Base-by-base conservation (phyloP, 495 filamentous ascomycete genomes). In the Bryoglossum gracile region DNA sequence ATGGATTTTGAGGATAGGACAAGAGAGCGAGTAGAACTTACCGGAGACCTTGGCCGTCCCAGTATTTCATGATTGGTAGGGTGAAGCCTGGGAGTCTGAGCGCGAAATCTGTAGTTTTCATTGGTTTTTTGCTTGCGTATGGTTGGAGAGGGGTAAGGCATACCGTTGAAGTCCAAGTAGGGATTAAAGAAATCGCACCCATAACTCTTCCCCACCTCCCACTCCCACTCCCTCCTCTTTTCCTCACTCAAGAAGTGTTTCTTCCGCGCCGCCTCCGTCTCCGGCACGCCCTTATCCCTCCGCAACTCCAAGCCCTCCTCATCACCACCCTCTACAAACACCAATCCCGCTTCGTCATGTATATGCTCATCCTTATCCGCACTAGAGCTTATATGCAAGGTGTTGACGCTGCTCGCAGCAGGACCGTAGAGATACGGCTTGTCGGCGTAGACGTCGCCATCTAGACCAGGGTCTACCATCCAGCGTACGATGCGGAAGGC, bases 361-460 rank as follows among this genome's bases (percentile, higher is more conserved):
- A 38, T 48, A 58, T 60, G 6, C 58, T 76, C 62, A 48, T 70
- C 62, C 25, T 40, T 53, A 1, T 39, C 54, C 0, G 87, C 86
- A n/a, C n/a, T n/a, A n/a, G n/a, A n/a, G n/a, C n/a, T n/a, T 14
- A 88, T 70, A 18, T 77, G 66, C 16, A 97, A 71, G 17, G 77
- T 67, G 53, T 92, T 91, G 59, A 88, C 82, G 4, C 78, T 82
- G 13, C 79, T 82, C 23, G 90, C 62, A 9, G 79, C 81, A 0
- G 84, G 80, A 0, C 89, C 89, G 58, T 87, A 95, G 2, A 98
- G 66, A 59, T 87, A 86, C 4, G 92, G 92, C 54, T 71, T 68
- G 49, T 96, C 89, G 3, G 87, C 84, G 53, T 95, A 91, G 2
- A 82, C 77, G 62, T 98, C 90, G 11, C 87, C 86, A 2, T 95